phyloP scores from a whole-genome alignment of 1,139 yeast species.

The Lodderomyces orthopsilosis region DNA sequence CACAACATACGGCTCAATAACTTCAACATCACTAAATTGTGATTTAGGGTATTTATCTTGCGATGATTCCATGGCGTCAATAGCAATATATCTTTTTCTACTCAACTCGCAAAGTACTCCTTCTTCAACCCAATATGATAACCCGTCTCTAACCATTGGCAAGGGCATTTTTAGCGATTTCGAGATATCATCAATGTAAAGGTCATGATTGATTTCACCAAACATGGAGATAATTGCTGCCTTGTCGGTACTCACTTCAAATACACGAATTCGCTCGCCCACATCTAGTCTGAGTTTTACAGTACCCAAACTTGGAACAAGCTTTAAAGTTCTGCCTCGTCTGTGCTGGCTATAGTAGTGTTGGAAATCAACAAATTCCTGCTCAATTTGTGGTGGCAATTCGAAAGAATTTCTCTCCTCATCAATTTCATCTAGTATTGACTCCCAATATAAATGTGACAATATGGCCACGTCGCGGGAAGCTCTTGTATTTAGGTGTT shows the following conservation, averaged over 20 bases:
- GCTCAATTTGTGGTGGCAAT: slow-evolving; percentile 43
- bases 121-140: slow-evolving; percentile 57
- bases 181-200: slow-evolving; percentile 27
- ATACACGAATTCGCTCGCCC: slow-evolving; percentile 23
- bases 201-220: slow-evolving; percentile 30
- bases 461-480: slow-evolving; percentile 21
- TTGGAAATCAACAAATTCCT: slow-evolving; percentile 42
- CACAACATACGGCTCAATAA: slow-evolving; percentile 9
- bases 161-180: slow-evolving; percentile 33
- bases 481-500: slow-evolving; percentile 10
- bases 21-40: slow-evolving; percentile 8
- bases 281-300: slow-evolving; percentile 60
- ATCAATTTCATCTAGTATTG: slow-evolving; percentile 26
- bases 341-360: slow-evolving; percentile 40
- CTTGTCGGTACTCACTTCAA: slow-evolving; percentile 64
- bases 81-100: slow-evolving; percentile 23
- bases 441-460: slow-evolving; percentile 55
- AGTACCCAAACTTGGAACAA: slow-evolving; percentile 60
- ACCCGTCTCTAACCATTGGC: slow-evolving; percentile 35
- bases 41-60: background rate
- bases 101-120: slow-evolving; percentile 43
- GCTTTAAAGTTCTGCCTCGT: slow-evolving; percentile 56
- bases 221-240: slow-evolving; percentile 65
- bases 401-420: slow-evolving; percentile 37
- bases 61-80: slow-evolving; percentile 15